phyloP scores from a whole-genome alignment of 768 basidiomycete species.

The Termitomyces heimii region DNA sequence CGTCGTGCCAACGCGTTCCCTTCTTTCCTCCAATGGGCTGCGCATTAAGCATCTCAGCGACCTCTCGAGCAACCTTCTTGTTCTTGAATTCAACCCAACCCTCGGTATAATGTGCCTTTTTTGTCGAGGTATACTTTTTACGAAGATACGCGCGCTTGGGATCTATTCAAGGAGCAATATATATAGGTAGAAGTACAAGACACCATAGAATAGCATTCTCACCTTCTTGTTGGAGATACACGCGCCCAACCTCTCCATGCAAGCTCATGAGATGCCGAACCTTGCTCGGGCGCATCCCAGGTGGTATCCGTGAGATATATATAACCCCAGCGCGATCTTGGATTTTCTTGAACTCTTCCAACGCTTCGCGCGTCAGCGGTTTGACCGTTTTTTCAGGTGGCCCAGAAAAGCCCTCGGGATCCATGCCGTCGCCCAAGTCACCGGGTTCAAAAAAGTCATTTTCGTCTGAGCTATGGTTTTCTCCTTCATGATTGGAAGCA shows the following conservation, averaged over 20 bases:
- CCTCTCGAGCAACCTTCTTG: constrained; percentile 83
- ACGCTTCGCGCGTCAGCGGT: constrained; percentile 68
- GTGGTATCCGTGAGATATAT: constrained; percentile 94
- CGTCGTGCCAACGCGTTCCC: constrained; percentile 86
- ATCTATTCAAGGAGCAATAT: constrained; percentile 37
- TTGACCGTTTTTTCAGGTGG: constrained; percentile 56
- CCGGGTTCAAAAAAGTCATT: constrained; percentile 14
- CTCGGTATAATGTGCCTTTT: constrained; percentile 86
- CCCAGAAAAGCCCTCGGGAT: constrained; percentile 53
- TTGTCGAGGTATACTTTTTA: constrained; percentile 74
- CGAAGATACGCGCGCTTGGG: constrained; percentile 71
- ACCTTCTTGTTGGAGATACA: constrained; percentile 95
- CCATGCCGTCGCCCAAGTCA: constrained; percentile 43
- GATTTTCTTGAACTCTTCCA: constrained; percentile 67
- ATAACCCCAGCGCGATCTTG: constrained; percentile 75
- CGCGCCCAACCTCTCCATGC: constrained; percentile 86
- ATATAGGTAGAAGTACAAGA: not conserved
- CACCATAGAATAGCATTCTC: constrained; percentile 11
- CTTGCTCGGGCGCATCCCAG: constrained; percentile 84
- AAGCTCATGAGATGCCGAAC: constrained; percentile 89
- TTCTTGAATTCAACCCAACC: constrained; percentile 90
- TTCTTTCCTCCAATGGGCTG: constrained; percentile 94
- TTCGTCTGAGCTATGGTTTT: constrained; percentile 20
- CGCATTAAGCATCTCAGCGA: constrained; percentile 95
- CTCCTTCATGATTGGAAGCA: constrained; percentile 18